Conservation (phyloP, 495 filamentous ascomycete species). For the Penicillium longicatenatum region DNA sequence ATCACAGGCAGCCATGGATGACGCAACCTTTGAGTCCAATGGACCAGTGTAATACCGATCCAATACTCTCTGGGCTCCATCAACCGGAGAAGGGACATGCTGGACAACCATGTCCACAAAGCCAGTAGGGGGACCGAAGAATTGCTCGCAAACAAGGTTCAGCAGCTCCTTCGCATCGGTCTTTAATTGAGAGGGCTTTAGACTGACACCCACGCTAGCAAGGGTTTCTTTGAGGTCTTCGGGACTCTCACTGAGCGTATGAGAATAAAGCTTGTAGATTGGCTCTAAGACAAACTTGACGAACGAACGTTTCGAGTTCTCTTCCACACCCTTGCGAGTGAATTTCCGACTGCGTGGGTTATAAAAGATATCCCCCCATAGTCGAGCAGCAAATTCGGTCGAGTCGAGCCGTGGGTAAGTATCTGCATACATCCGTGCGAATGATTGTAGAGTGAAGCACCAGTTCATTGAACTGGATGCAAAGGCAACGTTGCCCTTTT, state of each 20-base stretch:
- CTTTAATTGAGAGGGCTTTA: constrained; percentile 92
- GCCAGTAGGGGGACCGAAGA: constrained; percentile 86
- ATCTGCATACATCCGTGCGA: constrained; percentile 94
- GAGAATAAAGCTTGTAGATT: constrained; percentile 96
- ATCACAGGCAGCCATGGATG: constrained; percentile 78
- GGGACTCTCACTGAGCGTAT: constrained; percentile 89
- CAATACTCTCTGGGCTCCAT: constrained; percentile 73
- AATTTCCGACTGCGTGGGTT: constrained; percentile 90
- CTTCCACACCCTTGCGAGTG: constrained; percentile 81
- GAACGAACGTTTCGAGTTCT: constrained; percentile 80
- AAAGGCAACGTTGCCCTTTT: constrained; percentile 96
- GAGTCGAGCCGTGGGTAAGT: constrained; percentile 79
- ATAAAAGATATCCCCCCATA: constrained; percentile 98
- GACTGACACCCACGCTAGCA: constrained; percentile 72
- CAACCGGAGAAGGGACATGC: constrained; percentile 85
- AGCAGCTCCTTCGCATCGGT: constrained; percentile 86
- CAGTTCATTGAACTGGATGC: constrained; percentile 91
- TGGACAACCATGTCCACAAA: constrained; percentile 96
- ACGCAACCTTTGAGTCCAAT: constrained; percentile 80
- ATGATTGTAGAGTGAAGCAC: constrained; percentile 93
- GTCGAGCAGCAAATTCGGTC: constrained; percentile 72
- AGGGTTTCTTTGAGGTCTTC: constrained; percentile 82
- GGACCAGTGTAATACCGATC: constrained; percentile 92
- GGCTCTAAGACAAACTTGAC: constrained; percentile 95
- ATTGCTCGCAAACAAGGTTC: constrained; percentile 88